Evolutionary conservation across 2,329 filamentous ascomycete species (phyloP), one percentile per base, ranked within the genome.

Genomic region (Ascocoryne sarcoides): DNA sequence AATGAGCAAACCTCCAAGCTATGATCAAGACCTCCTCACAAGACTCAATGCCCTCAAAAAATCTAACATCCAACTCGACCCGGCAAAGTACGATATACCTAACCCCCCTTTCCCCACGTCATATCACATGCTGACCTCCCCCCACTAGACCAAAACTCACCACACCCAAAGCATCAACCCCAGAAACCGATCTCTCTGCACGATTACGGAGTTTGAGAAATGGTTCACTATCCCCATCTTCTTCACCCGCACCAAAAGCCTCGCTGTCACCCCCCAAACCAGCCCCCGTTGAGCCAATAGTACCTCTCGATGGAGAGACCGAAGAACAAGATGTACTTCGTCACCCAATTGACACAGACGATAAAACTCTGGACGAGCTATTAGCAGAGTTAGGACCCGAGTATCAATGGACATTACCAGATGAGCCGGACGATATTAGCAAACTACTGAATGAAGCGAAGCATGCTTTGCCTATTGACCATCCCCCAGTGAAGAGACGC

Each of bases 31-130:
- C 35, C 54, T 60, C 10, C 47, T 60, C 3, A 43, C 49, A 17
- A 53, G 57, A 9, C 46, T 60, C 10, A 59, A 60, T 39, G 55
- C 55, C 8, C 49, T 60, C 9, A 57, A 56, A 43, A 57, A 54
- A 43, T 55, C 56, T n/a, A 52, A 32, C 32, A 47, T 58, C 15
- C 42, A 46, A 29, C 42, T 57, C 16, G 46, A 53, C 17, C 29
- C 49, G 12, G 40, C 49, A 40, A 55, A 50, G 56, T 58, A 48
- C 44, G n/a, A n/a, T n/a, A n/a, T n/a, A n/a, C n/a, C n/a, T 16
- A 8, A 15, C 30, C 36, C 29, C 19, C 14, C 20, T 32, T 16
- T 21, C 19, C 10, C 14, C 5, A 17, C 19, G 36, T 26, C 32
- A 42, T 16, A 16, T 46, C 46, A 50, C 44, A 43, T 45, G 38